Conservation (phyloP, 164 flowering plant genomes). For the Berberis vulgaris region DNA sequence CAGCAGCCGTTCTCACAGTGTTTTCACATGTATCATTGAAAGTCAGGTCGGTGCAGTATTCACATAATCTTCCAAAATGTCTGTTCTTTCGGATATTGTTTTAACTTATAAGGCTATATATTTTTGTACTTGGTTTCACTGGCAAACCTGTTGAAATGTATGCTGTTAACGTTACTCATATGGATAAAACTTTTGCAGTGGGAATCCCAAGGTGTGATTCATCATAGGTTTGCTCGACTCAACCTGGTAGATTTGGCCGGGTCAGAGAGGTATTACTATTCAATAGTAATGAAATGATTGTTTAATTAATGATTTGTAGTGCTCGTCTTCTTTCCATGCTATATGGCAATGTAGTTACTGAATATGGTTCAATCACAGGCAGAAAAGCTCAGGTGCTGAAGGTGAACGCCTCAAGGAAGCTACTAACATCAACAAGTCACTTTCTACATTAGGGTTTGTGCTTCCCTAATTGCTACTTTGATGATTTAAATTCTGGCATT, state of each 20-base stretch:
- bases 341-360: background rate
- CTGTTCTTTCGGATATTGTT: background rate
- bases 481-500: no score
- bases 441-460: constrained; percentile 91
- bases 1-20: constrained; percentile 98
- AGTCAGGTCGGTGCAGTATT: constrained; percentile 51
- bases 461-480: no score
- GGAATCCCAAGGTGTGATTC: constrained; percentile 94
- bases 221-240: constrained; percentile 88
- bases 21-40: constrained; percentile 84
- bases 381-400: constrained; percentile 99
- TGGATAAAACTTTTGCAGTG: constrained; percentile 38
- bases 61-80: background rate
- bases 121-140: no score
- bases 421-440: constrained; percentile 95
- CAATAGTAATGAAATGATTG: constrained; percentile 41
- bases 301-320: background rate
- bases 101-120: no score
- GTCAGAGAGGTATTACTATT: constrained; percentile 70
- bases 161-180: no score
- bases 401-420: constrained; percentile 99
- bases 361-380: constrained; percentile 40
- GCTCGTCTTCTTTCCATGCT: background rate
- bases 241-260: constrained; percentile 99
- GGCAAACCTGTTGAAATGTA: no score